Percentiles rank a stretch among this genome's conserved stretches.
phyloP scores from a whole-genome alignment of 2,329 filamentous ascomycete species.

The Trichoderma simmonsii region DNA sequence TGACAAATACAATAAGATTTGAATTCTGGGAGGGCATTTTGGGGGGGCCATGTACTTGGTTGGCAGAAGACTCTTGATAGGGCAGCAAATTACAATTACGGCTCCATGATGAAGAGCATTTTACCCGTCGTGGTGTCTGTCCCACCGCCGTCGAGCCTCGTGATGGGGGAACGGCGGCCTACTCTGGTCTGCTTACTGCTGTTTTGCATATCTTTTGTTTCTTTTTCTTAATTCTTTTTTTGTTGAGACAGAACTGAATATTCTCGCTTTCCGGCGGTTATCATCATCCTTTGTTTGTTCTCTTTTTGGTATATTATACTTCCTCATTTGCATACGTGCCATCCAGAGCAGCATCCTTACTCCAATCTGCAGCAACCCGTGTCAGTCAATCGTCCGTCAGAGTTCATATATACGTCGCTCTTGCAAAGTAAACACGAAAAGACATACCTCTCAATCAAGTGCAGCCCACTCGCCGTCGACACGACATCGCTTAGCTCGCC shows the following conservation, averaged over 20 bases:
- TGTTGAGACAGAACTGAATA: background rate
- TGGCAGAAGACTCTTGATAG: background rate
- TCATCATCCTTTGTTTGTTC: background rate
- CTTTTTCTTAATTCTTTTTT: background rate
- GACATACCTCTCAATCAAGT: slow-evolving; percentile 86
- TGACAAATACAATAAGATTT: background rate
- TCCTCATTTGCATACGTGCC: background rate
- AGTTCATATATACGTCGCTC: background rate
- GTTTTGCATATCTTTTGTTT: background rate
- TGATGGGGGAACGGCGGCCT: background rate
- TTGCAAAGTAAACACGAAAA: background rate
- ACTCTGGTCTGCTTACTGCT: background rate
- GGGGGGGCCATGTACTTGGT: background rate
- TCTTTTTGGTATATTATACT: background rate
- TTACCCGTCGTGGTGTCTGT: background rate
- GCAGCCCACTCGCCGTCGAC: slow-evolving; percentile 88
- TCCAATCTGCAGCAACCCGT: background rate
- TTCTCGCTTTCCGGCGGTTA: background rate
- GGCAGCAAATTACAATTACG: background rate
- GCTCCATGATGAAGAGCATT: background rate
- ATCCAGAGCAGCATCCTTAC: background rate
- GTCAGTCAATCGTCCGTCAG: background rate
- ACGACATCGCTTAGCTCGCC: slow-evolving; percentile 85
- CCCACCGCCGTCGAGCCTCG: background rate
- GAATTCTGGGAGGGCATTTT: background rate